Evolutionary conservation across 345 rosid genomes (phyloP).

Genomic region (Excoecaria agallocha): DNA sequence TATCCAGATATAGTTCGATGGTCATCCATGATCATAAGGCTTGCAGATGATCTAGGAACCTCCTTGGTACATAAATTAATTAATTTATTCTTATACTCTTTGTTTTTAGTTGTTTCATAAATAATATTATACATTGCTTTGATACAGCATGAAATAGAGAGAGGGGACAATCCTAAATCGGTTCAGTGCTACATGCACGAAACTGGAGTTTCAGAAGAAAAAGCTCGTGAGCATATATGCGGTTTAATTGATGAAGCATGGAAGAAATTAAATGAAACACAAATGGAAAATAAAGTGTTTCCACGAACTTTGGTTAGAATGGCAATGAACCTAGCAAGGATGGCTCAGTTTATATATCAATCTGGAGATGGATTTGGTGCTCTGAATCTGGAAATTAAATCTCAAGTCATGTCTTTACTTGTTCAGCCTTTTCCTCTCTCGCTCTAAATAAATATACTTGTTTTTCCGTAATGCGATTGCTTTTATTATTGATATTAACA

Average conservation of each 20-base stretch:
- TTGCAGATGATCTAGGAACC: conserved; percentile 43
- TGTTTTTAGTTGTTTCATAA: too few relatives aligned
- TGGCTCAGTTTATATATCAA: conserved; percentile 33
- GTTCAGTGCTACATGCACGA: conserved; percentile 41
- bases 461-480: too few relatives aligned
- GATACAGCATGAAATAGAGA: conserved; percentile 30
- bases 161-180: conserved; percentile 35
- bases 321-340: conserved; percentile 32
- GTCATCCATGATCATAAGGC: conserved; percentile 37
- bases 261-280: conserved; percentile 38
- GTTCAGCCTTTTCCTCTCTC: neutral
- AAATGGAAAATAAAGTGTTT: neutral
- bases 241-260: conserved; percentile 31
- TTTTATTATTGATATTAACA: too few relatives aligned
- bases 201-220: conserved; percentile 28
- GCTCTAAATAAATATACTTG: too few relatives aligned
- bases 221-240: conserved; percentile 23
- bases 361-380: conserved; percentile 37
- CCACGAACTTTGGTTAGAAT: conserved; percentile 11
- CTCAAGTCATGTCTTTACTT: neutral
- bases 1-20: conserved; percentile 13
- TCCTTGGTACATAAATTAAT: conserved; percentile 25
- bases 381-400: neutral
- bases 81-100: too few relatives aligned
- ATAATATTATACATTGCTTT: too few relatives aligned